Base-by-base conservation (phyloP, 192 early-diverging fungal genomes). In the Spizellomyces punctatus region DNA sequence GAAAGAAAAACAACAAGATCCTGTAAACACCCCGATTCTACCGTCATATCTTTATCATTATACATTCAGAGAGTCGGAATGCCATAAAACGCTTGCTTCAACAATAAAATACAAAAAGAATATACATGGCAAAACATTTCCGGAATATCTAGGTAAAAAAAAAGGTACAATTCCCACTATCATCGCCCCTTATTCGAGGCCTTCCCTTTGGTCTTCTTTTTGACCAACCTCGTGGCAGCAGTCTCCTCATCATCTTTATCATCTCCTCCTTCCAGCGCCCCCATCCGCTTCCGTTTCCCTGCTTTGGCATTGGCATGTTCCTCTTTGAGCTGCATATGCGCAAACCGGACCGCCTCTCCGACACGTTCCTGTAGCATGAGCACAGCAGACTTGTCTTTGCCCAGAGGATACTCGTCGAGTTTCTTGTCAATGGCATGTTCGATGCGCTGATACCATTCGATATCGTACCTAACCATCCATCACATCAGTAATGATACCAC, bases 321-420 rank as follows among this genome's bases (percentile, higher is more conserved):
- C 66, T 94, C 92, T 78, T 93, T 94, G 73, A 96, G 58, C 72
- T 96, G 94, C 67, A 94, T 82, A 52, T 89, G 90, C 8, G 95
- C 95, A 48, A 92, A 89, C 58, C 95, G 82, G 61, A 90, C 90
- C 6, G 95, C 94, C 80, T 99, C 96, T 16, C 84, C 78, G 5
- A 99, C 96, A 41, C 96, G 88, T 73, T 99, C 96, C 82, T 97
- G 95, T 16, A 99, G 79, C 72, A 97, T 46, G 85, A 99, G 69
- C 36, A 97, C 92, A 6, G 86, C 89, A 19, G 91, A 88, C 76
- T 96, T 95, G 54, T 93, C 91, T 55, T 71, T 66, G 9, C 76
- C 84, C 16, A 88, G 67, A 27, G 92, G 93, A 73, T 92, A 97
- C 67, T 87, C 85, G 45, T 91, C 89, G 66, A 99, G 77, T 76